Conservation (phyloP, 2,329 filamentous ascomycete genomes). For the Penicillium concentricum region DNA sequence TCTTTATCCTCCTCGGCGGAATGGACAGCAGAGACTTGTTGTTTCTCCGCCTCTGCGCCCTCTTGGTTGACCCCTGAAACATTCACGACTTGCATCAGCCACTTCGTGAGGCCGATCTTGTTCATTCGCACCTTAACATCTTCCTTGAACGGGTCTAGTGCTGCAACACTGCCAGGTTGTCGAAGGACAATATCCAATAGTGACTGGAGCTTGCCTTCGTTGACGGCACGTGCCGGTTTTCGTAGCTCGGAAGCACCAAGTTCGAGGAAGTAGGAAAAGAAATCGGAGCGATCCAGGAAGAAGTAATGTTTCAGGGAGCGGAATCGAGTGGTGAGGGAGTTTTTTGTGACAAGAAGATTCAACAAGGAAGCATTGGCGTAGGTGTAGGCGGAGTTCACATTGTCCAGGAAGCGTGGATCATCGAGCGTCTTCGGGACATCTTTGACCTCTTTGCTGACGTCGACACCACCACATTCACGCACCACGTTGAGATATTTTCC, state of each 20-base stretch:
- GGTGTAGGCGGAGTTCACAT: conserved; percentile 92
- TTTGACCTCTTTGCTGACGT: conserved; percentile 81
- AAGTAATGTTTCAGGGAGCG: conserved; percentile 97
- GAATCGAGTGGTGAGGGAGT: conserved; percentile 81
- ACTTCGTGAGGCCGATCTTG: conserved; percentile 86
- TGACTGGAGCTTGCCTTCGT: conserved; percentile 89
- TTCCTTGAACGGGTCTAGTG: conserved; percentile 95
- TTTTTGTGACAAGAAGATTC: conserved; percentile 85
- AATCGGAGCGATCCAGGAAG: conserved; percentile 96
- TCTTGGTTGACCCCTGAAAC: conserved; percentile 94
- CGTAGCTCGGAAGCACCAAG: conserved; percentile 84
- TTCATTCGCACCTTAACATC: conserved; percentile 98
- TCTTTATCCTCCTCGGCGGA: conserved; percentile 73
- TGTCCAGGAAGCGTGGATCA: conserved; percentile 87
- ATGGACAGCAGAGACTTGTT: conserved; percentile 66
- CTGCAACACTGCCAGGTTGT: conserved; percentile 92
- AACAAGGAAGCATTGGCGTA: conserved; percentile 93
- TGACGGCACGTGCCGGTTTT: conserved; percentile 84
- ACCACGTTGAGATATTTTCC: conserved; percentile 99
- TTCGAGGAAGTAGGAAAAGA: conserved; percentile 97
- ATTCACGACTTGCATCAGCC: conserved; percentile 92
- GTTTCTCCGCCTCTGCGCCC: conserved; percentile 63
- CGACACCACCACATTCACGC: conserved; percentile 91
- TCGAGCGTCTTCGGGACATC: conserved; percentile 93
- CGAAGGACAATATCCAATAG: conserved; percentile 92